A percentile compares a stretch with the other conserved stretches of the same genome.
Evolutionary conservation across 1,284 basidiomycete species (phyloP).

Genomic region (Rhodotorula sp.): DNA sequence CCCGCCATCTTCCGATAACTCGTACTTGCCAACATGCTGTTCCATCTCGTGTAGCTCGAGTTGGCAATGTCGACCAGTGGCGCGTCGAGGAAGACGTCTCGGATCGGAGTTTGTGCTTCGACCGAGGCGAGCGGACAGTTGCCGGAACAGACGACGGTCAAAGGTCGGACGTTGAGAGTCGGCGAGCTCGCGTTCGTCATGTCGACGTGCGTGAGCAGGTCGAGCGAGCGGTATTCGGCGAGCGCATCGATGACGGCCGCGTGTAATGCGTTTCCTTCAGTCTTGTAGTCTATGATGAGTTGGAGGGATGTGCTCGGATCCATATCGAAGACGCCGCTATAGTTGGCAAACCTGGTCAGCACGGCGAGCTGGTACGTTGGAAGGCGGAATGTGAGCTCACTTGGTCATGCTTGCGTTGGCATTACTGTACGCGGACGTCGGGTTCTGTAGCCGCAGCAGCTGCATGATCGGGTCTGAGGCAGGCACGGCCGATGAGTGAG

Average conservation of each 20-base stretch:
- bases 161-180: conserved; percentile 40
- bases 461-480: conserved; percentile 21
- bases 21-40: conserved; percentile 16
- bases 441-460: conserved; percentile 18
- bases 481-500: background rate
- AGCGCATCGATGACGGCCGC: conserved; percentile 24
- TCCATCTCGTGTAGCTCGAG: conserved; percentile 3
- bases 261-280: conserved; percentile 7
- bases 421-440: background rate
- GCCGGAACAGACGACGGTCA: conserved; percentile 48
- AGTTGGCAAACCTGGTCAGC: background rate
- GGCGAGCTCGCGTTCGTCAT: background rate
- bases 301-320: conserved; percentile 11
- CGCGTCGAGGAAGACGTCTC: conserved; percentile 48
- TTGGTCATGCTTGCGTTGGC: background rate
- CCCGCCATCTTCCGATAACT: conserved; percentile 16
- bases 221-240: conserved; percentile 23
- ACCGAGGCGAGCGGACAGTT: conserved; percentile 44
- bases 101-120: conserved; percentile 30
- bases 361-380: no score
- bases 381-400: background rate
- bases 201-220: conserved; percentile 29
- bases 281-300: conserved; percentile 32
- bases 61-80: conserved; percentile 40
- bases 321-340: conserved; percentile 21